Conservation (phyloP, 805 yeast species). For the Candida jianshihensis region DNA sequence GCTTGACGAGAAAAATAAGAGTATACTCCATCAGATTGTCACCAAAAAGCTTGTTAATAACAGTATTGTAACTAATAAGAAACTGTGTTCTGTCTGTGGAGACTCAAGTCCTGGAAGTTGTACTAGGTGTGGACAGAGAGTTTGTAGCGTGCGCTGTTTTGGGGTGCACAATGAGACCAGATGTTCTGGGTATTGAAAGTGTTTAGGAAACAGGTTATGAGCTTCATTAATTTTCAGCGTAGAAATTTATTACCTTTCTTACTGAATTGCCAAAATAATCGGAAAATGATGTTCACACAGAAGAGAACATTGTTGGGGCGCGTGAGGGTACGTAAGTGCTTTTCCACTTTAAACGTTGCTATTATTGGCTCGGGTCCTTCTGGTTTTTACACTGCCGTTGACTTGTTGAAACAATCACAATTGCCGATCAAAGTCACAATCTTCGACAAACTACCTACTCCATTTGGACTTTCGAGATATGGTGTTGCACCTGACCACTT, state of each 20-base stretch:
- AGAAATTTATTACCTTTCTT: neutral
- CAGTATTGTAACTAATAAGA: constrained; percentile 28
- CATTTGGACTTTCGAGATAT: constrained; percentile 83
- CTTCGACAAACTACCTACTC: constrained; percentile 81
- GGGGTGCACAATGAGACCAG: constrained; percentile 37
- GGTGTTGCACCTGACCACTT: constrained; percentile 99
- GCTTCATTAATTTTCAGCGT: neutral
- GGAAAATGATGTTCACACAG: too few species aligned
- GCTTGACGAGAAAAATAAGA: constrained; percentile 28
- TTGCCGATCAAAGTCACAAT: constrained; percentile 46
- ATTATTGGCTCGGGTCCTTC: constrained; percentile 96
- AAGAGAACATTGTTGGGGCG: too few species aligned
- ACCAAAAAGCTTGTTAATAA: constrained; percentile 25
- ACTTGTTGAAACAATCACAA: constrained; percentile 48
- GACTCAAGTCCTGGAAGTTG: constrained; percentile 35
- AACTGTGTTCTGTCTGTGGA: constrained; percentile 41
- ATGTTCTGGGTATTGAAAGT: constrained; percentile 26
- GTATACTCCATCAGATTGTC: constrained; percentile 22
- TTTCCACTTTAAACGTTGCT: constrained; percentile 20
- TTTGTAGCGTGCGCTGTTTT: constrained; percentile 35
- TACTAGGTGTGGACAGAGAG: constrained; percentile 33
- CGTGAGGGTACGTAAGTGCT: constrained; percentile 2
- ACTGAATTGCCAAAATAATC: too few species aligned
- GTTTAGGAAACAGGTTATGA: neutral
- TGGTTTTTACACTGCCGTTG: constrained; percentile 84